Percentiles rank a stretch among this genome's conserved stretches.
Conservation (phyloP, 1,284 basidiomycete species). For the Cutaneotrichosporon mucoides region DNA sequence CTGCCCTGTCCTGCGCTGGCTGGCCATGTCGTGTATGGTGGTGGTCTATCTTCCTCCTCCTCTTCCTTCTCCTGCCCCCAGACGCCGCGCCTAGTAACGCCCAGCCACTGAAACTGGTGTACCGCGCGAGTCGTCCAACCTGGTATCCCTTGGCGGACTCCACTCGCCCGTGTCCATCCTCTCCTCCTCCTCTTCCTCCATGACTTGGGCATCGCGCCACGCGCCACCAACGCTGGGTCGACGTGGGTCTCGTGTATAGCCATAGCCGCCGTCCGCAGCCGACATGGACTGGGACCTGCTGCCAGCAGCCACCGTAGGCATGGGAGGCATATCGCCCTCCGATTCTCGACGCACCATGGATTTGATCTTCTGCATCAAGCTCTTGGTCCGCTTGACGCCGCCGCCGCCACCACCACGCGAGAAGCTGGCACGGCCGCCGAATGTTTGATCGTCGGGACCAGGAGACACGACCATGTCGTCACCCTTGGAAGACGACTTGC, state of each 20-base stretch:
- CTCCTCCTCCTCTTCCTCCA: conserved; percentile 9
- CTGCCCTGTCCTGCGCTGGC: neutral
- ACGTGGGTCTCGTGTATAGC: neutral
- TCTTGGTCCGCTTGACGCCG: conserved; percentile 49
- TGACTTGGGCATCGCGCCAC: conserved; percentile 6
- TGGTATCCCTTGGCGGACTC: too few relatives aligned
- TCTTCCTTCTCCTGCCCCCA: conserved; percentile 4
- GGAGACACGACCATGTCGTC: neutral
- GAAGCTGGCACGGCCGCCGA: neutral
- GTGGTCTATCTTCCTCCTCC: neutral
- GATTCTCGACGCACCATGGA: conserved; percentile 47
- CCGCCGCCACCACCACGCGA: conserved; percentile 11
- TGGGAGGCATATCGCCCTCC: conserved; percentile 2
- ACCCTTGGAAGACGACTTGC: neutral
- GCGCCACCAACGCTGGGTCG: neutral
- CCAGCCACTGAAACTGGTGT: conserved; percentile 1
- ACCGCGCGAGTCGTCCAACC: neutral
- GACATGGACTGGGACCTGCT: conserved; percentile 24
- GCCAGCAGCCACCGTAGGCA: neutral
- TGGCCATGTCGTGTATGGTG: neutral
- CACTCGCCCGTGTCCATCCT: neutral
- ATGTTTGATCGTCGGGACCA: neutral
- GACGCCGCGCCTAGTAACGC: conserved; percentile 7
- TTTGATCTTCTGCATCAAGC: conserved; percentile 51
- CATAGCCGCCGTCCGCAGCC: conserved; percentile 1